A percentile compares a stretch with the other conserved stretches of the same genome.
phyloP scores from a whole-genome alignment of 164 flowering plant species.

The Vitis cinerea region DNA sequence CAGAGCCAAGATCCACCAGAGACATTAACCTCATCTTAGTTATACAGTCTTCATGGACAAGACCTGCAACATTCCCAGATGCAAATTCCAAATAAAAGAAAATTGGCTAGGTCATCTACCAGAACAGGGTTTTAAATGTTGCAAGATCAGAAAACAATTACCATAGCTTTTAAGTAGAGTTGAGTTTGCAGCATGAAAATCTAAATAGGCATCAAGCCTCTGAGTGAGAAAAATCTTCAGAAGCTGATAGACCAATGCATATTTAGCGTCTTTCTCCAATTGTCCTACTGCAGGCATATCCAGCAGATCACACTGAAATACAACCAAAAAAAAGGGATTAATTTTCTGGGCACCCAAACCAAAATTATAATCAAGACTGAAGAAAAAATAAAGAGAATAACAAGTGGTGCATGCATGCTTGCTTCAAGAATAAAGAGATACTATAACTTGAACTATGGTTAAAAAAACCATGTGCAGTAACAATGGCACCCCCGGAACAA shows the following conservation, averaged over 20 bases:
- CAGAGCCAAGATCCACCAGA: constrained; percentile 73
- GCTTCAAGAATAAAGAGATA: background rate
- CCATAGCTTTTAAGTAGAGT: constrained; percentile 68
- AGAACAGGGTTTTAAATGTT: background rate
- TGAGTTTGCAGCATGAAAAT: constrained; percentile 78
- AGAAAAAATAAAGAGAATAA: background rate
- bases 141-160: constrained; percentile 17
- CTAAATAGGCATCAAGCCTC: constrained; percentile 79
- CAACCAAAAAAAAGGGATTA: background rate
- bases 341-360: background rate
- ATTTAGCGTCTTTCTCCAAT: constrained; percentile 81
- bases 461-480: too few relatives aligned
- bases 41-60: constrained; percentile 89
- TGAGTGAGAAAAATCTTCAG: constrained; percentile 79
- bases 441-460: too few relatives aligned
- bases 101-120: background rate
- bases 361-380: background rate
- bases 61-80: constrained; percentile 43
- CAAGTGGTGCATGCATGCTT: background rate
- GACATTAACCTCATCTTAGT: constrained; percentile 91
- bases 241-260: constrained; percentile 73
- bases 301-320: constrained; percentile 86
- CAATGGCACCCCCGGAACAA: too few relatives aligned
- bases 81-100: constrained; percentile 5
- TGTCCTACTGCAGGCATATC: constrained; percentile 89